Conservation (phyloP, 192 early-diverging fungal species). For the Linnemannia exigua region DNA sequence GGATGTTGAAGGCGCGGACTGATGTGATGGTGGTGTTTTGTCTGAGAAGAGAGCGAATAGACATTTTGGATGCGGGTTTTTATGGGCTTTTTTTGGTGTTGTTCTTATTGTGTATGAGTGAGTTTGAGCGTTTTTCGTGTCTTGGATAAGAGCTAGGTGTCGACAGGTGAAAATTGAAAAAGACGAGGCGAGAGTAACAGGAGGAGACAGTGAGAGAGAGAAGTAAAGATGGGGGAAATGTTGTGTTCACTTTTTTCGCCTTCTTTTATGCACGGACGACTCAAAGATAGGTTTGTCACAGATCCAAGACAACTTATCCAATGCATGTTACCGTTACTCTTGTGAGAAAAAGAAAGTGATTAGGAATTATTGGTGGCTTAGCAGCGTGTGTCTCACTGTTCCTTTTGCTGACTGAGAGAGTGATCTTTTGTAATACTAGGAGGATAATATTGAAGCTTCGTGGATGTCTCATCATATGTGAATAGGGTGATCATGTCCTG, state of each 20-base stretch:
- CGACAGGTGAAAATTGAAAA: background rate
- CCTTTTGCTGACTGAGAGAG: background rate
- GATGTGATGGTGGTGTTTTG: slow-evolving; percentile 1
- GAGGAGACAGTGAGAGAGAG: background rate
- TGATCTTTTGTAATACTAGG: background rate
- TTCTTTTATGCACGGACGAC: background rate
- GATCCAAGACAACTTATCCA: too few relatives aligned
- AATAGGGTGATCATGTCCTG: background rate
- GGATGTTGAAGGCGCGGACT: background rate
- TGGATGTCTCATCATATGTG: background rate
- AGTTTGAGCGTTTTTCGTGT: background rate
- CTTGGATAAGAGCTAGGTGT: background rate
- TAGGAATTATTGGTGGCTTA: slow-evolving; percentile 1
- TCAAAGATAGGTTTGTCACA: too few relatives aligned
- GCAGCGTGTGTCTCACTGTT: background rate
- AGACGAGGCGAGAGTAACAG: background rate
- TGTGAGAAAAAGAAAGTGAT: background rate
- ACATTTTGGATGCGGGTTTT: background rate
- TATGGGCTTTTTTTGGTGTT: background rate
- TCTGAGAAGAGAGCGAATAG: background rate
- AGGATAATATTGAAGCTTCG: too few relatives aligned
- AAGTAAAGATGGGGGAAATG: background rate
- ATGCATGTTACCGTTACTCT: too few relatives aligned
- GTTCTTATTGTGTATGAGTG: background rate
- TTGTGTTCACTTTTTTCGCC: background rate